Percentiles rank a stretch among this genome's conserved stretches.
Evolutionary conservation across 2,329 filamentous ascomycete genomes (phyloP).

Genomic region (Fusarium sp.): DNA sequence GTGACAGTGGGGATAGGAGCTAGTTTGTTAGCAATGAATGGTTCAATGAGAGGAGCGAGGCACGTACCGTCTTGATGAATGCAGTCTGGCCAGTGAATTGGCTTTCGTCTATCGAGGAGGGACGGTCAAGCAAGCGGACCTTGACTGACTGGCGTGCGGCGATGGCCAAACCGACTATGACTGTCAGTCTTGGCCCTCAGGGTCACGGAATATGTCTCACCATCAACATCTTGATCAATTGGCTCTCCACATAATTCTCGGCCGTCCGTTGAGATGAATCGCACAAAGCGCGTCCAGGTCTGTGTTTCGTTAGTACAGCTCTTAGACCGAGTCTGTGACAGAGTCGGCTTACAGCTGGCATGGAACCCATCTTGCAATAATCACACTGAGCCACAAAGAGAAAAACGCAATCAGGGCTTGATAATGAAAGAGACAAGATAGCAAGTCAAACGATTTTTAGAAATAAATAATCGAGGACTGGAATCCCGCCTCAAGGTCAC

Average conservation of each 20-base stretch:
- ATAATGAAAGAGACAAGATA: neutral
- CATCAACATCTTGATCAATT: neutral
- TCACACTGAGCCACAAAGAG: neutral
- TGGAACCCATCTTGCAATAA: neutral
- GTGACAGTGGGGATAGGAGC: neutral
- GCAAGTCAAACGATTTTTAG: neutral
- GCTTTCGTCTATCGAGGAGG: neutral
- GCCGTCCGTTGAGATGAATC: neutral
- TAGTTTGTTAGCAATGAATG: neutral
- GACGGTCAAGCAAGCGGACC: neutral
- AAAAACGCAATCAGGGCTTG: neutral
- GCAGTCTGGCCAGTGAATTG: neutral
- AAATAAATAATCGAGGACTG: neutral
- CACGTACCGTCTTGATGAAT: neutral
- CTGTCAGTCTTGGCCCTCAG: neutral
- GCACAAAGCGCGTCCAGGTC: neutral
- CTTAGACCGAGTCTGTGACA: neutral
- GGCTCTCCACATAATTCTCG: neutral
- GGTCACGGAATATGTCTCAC: neutral
- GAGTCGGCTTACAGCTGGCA: neutral
- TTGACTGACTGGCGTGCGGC: neutral
- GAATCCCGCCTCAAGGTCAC: neutral
- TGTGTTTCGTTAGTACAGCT: neutral
- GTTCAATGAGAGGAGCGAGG: neutral
- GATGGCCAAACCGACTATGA: neutral